These are phyloP conservation scores for Aspergillus calidoustus DNA, from an alignment of 2,329 filamentous ascomycete genomes.

Conservation along the genomic window DNA sequence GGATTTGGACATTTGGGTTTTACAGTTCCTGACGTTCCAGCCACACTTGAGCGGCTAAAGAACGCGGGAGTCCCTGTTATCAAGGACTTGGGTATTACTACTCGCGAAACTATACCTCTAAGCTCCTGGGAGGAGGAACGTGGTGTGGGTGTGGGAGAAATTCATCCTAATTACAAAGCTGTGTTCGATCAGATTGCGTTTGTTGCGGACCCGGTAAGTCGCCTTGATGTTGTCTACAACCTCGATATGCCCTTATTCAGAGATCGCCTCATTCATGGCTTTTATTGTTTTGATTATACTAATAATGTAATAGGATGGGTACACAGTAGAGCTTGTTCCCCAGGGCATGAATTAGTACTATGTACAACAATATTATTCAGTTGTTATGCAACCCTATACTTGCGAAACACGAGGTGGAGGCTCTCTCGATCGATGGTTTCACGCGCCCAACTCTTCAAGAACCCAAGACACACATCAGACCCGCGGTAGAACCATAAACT, in stretches of 20 bases:
- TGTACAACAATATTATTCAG: neutral
- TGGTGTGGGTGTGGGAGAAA: conserved; percentile 37
- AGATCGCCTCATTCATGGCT: neutral
- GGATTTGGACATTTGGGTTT: conserved; percentile 47
- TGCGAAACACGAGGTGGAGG: too few relatives aligned
- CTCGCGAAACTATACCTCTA: conserved; percentile 36
- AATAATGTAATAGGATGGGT: conserved; percentile 36
- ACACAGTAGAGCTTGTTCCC: conserved; percentile 40
- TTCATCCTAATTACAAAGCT: conserved; percentile 40
- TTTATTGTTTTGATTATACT: neutral
- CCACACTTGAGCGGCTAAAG: conserved; percentile 36
- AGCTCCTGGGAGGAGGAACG: conserved; percentile 40
- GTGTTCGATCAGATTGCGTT: conserved; percentile 44
- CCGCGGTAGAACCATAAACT: too few relatives aligned
- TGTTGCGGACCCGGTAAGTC: conserved; percentile 45
- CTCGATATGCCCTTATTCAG: neutral
- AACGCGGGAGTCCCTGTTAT: conserved; percentile 36
- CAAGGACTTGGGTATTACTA: conserved; percentile 39
- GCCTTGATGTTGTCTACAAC: neutral
- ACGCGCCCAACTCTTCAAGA: neutral
- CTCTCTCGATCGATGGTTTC: neutral
- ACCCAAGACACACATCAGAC: too few relatives aligned
- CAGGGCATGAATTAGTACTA: conserved; percentile 28
- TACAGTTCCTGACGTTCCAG: conserved; percentile 42
- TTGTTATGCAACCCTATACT: too few relatives aligned